Base-by-base conservation (phyloP, 2,329 filamentous ascomycete genomes). In the Beauveria brongniartii region DNA sequence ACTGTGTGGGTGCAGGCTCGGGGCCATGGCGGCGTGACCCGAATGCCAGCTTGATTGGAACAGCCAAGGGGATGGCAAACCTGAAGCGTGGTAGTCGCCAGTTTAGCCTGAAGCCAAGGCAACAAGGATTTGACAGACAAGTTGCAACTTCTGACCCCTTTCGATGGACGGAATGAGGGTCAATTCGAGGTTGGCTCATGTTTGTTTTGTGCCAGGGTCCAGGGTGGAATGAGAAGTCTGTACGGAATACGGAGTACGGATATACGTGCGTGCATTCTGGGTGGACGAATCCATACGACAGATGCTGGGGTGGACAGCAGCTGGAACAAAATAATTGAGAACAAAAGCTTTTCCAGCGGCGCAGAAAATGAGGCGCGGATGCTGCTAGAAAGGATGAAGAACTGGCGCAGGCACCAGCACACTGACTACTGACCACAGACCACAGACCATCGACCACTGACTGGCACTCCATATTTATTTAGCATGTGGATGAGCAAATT, bases 81-180 rank as follows among this genome's bases (percentile, higher is more conserved):
- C 55, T 58, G 55, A 58, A 58, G 55, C 46, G 47, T 50, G 14
- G 34, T 14, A 37, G 34, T 37, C 34, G 14, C 34, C 55, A 50
- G 55, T 40, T 50, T 22, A 46, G 55, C 55, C 55, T 51, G 55
- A 58, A 51, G 55, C 46, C 46, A 41, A 58, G 55, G 46, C 55
- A 34, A 9, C 46, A 26, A 43, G 34, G 41, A 41, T 43, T 40
- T 34, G 30, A 30, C 24, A 26, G 53, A n/a, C 26, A 48, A 7
- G 12, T 14, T 34, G 9, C 34, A 37, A 37, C 34, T 14, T 30
- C 50, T 18, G 37, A 12, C 34, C 43, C 37, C 34, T 41, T 22
- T 50, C 22, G 55, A 24, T 51, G 43, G 44, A 34, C 8, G 44
- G 37, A 50, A n/a, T 48, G 22, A 50, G 20, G 30, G 16, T 9